Evolutionary conservation across 768 basidiomycete species (phyloP).

Genomic region (Suillus subalutaceus): DNA sequence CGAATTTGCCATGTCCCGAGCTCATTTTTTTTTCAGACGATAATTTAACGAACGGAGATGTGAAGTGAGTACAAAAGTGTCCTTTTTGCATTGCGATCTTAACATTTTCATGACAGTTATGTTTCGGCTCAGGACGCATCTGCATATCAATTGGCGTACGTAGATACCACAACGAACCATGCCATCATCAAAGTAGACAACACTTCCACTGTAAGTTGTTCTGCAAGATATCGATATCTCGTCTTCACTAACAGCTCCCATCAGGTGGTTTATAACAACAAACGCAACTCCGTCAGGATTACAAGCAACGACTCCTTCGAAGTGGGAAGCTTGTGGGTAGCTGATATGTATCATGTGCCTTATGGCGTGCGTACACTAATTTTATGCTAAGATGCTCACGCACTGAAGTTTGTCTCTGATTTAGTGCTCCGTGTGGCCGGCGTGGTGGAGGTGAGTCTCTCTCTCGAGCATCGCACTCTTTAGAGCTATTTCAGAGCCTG

Average conservation of each 20-base stretch:
- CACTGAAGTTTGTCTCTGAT: constrained; percentile 9
- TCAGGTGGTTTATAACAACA: constrained; percentile 45
- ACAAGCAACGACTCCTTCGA: constrained; percentile 54
- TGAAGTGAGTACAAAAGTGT: constrained; percentile 39
- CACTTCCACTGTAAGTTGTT: constrained; percentile 47
- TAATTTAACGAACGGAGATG: constrained; percentile 71
- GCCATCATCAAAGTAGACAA: constrained; percentile 83
- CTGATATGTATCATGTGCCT: constrained; percentile 67
- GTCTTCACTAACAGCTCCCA: constrained; percentile 2
- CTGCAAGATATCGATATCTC: neutral
- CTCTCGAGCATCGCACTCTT: neutral
- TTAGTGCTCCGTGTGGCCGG: constrained; percentile 75
- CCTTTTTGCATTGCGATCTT: neutral
- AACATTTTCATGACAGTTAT: constrained; percentile 40
- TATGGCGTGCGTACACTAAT: constrained; percentile 51
- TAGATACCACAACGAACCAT: constrained; percentile 64
- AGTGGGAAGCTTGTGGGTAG: constrained; percentile 65
- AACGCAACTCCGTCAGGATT: constrained; percentile 72
- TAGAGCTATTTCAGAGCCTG: neutral
- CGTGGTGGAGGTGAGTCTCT: constrained; percentile 47
- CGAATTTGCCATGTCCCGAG: constrained; percentile 1
- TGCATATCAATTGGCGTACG: constrained; percentile 57
- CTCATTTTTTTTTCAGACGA: constrained; percentile 46
- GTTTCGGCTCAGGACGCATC: constrained; percentile 46
- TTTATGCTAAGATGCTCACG: constrained; percentile 8